These are phyloP conservation scores for Fagus crenata DNA, from an alignment of 306 rosid genomes.

Conservation along the genomic window DNA sequence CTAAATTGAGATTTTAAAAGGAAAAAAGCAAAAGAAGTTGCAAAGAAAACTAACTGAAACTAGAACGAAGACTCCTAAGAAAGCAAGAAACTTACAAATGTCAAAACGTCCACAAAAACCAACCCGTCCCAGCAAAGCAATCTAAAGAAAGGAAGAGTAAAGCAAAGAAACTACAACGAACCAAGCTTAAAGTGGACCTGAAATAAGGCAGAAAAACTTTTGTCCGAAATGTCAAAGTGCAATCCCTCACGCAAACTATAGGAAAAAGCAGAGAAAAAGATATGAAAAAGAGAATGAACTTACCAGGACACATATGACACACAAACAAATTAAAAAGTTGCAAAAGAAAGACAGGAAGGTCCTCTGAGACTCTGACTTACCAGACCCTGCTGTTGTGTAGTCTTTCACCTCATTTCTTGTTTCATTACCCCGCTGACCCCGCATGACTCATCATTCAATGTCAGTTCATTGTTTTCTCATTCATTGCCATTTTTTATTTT, in stretches of 20 bases:
- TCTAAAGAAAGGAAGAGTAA: conserved; percentile 22
- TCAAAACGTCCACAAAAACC: conserved; percentile 30
- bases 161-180: conserved; percentile 44
- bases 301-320: not conserved
- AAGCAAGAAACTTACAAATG: conserved; percentile 35
- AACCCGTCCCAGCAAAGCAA: conserved; percentile 29
- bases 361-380: conserved; percentile 22
- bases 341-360: conserved; percentile 1
- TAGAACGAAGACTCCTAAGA: conserved; percentile 14
- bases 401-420: conserved; percentile 27
- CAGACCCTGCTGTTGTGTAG: conserved; percentile 19
- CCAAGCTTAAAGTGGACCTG: conserved; percentile 27
- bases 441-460: conserved; percentile 52
- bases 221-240: conserved; percentile 49
- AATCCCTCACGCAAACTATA: conserved; percentile 57
- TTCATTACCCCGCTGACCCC: conserved; percentile 53
- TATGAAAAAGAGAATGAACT: not conserved
- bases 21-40: not conserved
- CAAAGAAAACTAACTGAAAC: conserved; percentile 25
- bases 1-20: not conserved
- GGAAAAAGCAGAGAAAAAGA: conserved; percentile 5
- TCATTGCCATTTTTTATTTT: conserved; percentile 11
- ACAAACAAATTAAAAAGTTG: not conserved
- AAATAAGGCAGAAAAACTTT: conserved; percentile 4
- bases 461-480: conserved; percentile 33